Evolutionary conservation across 2,329 filamentous ascomycete species (phyloP).

Genomic region (Fusarium sp.): DNA sequence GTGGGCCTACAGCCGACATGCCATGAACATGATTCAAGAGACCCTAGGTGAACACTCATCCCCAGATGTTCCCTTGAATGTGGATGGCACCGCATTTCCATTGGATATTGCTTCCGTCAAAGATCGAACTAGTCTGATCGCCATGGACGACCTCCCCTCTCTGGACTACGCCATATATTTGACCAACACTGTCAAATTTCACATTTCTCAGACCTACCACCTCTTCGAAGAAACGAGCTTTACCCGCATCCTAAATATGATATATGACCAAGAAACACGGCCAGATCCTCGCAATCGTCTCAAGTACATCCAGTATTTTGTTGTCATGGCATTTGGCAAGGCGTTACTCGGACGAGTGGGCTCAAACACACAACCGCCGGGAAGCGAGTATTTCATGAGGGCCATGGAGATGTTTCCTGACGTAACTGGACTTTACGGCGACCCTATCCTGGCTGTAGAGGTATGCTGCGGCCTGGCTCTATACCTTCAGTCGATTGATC

Average conservation of each 20-base stretch:
- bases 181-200: constrained; percentile 24
- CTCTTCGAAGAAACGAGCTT: constrained; percentile 20
- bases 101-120: constrained; percentile 1
- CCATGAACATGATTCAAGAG: constrained; percentile 19
- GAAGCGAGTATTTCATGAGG: constrained; percentile 12
- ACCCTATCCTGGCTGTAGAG: constrained; percentile 19
- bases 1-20: constrained; percentile 27
- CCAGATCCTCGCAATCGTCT: neutral
- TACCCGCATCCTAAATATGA: neutral
- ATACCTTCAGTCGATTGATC: constrained; percentile 22
- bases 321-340: constrained; percentile 24
- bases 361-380: constrained; percentile 6
- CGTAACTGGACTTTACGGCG: constrained; percentile 9
- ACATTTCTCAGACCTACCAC: constrained; percentile 22
- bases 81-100: constrained; percentile 17
- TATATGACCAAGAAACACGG: constrained; percentile 2
- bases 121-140: neutral
- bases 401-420: constrained; percentile 18
- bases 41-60: constrained; percentile 11
- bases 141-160: constrained; percentile 13
- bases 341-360: constrained; percentile 10
- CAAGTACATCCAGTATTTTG: constrained; percentile 20
- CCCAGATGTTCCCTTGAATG: constrained; percentile 7
- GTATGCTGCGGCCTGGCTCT: constrained; percentile 23
- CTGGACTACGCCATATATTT: constrained; percentile 23